phyloP scores from a whole-genome alignment of 257 asterid species.

The Fraxinus pennsylvanica region DNA sequence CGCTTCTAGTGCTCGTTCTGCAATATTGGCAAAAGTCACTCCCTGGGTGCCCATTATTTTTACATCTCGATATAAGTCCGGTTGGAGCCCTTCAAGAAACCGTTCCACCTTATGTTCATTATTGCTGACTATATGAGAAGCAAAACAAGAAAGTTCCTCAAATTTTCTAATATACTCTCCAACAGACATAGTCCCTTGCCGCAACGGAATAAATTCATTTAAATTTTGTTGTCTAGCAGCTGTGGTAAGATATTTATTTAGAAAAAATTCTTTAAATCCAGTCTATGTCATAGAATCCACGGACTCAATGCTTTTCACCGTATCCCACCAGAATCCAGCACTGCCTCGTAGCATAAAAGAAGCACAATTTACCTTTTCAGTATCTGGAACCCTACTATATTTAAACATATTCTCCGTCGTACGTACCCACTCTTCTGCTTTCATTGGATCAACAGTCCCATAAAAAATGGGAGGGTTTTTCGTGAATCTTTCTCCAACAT shows the following conservation, averaged over 20 bases:
- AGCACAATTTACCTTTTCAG: not conserved
- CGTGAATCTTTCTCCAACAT: not conserved
- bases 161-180: not conserved
- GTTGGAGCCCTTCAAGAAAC: not conserved
- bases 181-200: too few relatives aligned
- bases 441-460: not conserved
- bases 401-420: not conserved
- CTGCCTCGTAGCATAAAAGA: not conserved
- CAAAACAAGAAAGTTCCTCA: not conserved
- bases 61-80: not conserved
- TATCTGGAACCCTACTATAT: not conserved
- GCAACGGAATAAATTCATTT: too few relatives aligned
- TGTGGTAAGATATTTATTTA: not conserved
- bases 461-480: not conserved
- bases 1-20: not conserved
- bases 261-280: not conserved
- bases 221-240: not conserved
- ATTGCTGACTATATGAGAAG: not conserved
- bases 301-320: not conserved
- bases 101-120: too few relatives aligned
- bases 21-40: not conserved
- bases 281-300: not conserved
- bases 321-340: not conserved
- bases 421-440: not conserved
- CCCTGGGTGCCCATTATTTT: not conserved